Evolutionary conservation across 176 grass and related monocot genomes (phyloP).

Genomic region (Chloris gayana): DNA sequence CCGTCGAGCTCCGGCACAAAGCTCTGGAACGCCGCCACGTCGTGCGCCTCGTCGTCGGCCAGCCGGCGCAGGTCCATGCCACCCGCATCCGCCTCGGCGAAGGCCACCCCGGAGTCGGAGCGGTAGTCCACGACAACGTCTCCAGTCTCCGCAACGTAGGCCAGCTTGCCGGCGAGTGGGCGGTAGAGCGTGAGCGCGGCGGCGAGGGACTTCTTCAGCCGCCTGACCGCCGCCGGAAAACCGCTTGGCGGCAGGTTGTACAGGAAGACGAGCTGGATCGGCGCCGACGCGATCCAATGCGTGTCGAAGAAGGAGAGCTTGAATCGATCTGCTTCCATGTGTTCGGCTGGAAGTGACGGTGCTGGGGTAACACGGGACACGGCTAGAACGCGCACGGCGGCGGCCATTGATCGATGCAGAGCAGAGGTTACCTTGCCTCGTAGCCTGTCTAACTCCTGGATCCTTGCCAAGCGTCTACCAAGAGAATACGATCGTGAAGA

Average conservation of each 20-base stretch:
- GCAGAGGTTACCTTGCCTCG: too few relatives aligned
- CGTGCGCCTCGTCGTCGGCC: conserved; percentile 37
- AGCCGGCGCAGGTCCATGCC: conserved; percentile 18
- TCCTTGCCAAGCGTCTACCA: too few relatives aligned
- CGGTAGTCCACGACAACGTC: conserved; percentile 27
- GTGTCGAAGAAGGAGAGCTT: conserved; percentile 33
- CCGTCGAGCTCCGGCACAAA: conserved; percentile 24
- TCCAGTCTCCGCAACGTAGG: neutral
- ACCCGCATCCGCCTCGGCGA: conserved; percentile 3
- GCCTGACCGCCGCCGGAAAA: neutral
- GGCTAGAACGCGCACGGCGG: neutral
- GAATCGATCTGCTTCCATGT: neutral
- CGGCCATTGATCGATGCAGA: neutral
- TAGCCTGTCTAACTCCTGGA: too few relatives aligned
- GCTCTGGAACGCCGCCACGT: conserved; percentile 4
- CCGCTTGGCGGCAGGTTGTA: too few relatives aligned
- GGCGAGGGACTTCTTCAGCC: conserved; percentile 5
- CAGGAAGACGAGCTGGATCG: conserved; percentile 27
- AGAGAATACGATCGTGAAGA: too few relatives aligned
- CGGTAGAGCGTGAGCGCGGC: conserved; percentile 9
- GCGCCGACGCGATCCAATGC: conserved; percentile 17
- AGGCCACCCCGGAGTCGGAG: conserved; percentile 1
- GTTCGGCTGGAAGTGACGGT: neutral
- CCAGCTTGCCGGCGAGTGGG: conserved; percentile 5
- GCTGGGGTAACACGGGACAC: conserved; percentile 16